phyloP scores from a whole-genome alignment of 73 alveolate species.

The Effrenium voratum region DNA sequence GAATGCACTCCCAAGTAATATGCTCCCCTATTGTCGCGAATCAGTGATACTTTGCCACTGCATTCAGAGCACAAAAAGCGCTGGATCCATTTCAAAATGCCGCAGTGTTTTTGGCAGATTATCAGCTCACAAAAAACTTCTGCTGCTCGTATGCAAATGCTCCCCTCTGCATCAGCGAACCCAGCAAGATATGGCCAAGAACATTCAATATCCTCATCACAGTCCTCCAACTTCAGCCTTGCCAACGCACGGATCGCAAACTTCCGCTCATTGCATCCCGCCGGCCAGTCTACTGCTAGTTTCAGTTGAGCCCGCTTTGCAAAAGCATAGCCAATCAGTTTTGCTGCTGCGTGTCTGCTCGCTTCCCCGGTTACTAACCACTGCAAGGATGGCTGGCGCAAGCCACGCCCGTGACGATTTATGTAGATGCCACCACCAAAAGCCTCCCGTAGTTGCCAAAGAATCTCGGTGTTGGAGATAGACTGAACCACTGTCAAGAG shows the following conservation, averaged over 20 bases:
- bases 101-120: not conserved
- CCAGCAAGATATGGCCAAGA: not conserved
- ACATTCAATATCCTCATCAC: not conserved
- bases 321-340: not conserved
- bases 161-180: not conserved
- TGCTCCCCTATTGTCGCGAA: too few species aligned
- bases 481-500: not conserved
- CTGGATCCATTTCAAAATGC: not conserved
- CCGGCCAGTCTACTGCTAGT: not conserved
- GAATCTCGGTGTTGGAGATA: not conserved
- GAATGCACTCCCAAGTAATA: too few species aligned
- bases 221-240: not conserved
- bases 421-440: not conserved
- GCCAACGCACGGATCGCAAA: not conserved
- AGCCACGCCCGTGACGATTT: not conserved
- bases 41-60: not conserved
- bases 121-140: not conserved
- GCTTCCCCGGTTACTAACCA: not conserved
- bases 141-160: not conserved
- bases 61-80: not conserved
- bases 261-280: not conserved
- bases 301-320: not conserved
- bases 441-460: not conserved
- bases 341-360: not conserved
- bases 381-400: not conserved